Conservation (phyloP, 2,329 filamentous ascomycete genomes). For the Sarocladiaceae sp. region DNA sequence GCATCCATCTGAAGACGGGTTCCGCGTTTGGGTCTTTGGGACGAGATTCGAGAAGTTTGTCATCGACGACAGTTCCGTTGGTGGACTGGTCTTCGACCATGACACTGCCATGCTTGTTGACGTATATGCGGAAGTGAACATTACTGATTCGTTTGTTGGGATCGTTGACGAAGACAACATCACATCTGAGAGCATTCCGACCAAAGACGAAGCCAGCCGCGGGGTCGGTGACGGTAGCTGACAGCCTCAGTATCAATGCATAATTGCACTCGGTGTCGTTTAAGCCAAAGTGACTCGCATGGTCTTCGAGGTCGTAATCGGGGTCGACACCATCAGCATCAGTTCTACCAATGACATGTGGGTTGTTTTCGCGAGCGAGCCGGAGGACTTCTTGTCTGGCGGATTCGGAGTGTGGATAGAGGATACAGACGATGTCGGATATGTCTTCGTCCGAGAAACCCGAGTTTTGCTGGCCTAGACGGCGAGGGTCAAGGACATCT, state of each 20-base stretch:
- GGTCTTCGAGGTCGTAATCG: slow-evolving; percentile 45
- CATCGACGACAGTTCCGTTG: slow-evolving; percentile 90
- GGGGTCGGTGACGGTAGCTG: slow-evolving; percentile 63
- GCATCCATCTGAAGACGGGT: slow-evolving; percentile 46
- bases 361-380: slow-evolving; percentile 40
- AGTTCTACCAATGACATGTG: slow-evolving; percentile 43
- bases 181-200: slow-evolving; percentile 64
- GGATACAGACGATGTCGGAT: slow-evolving; percentile 81
- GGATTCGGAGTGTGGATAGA: slow-evolving; percentile 69
- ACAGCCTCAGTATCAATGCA: slow-evolving; percentile 77
- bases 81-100: slow-evolving; percentile 94
- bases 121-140: slow-evolving; percentile 88
- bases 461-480: slow-evolving; percentile 72
- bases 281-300: slow-evolving; percentile 35
- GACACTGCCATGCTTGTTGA: slow-evolving; percentile 77
- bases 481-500: slow-evolving; percentile 71
- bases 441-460: slow-evolving; percentile 78
- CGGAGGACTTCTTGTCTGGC: slow-evolving; percentile 64
- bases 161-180: slow-evolving; percentile 63
- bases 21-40: slow-evolving; percentile 27
- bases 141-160: slow-evolving; percentile 76
- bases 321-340: slow-evolving; percentile 43
- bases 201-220: slow-evolving; percentile 78
- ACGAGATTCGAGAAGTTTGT: slow-evolving; percentile 50
- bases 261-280: slow-evolving; percentile 37